Base-by-base conservation (phyloP, 257 asterid species). In the Penstemon eatonii region DNA sequence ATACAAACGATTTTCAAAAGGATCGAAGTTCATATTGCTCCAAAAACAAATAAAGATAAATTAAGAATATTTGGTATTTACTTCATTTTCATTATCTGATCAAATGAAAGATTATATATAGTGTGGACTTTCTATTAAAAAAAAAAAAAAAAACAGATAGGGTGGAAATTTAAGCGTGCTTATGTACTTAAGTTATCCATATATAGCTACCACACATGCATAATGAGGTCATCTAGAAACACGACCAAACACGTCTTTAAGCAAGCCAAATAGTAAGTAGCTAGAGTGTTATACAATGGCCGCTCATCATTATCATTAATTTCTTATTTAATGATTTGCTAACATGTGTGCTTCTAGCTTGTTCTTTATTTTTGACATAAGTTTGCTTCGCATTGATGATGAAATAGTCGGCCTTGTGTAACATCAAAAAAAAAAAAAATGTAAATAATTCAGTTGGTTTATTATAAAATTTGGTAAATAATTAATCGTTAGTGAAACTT, bases 171-270 rank as follows among this genome's bases (percentile, higher is more conserved):
- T 25, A 25, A 25, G 33, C 33, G 33, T 25, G 33, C 33, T 25
- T 1, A 25, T 25, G 33, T 25, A 25, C 33, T n/a, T 25, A 7
- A 3, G 7, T 39, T 61, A n/a, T 63, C 56, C 19, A 13, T 54
- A 43, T 3, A 10, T 18, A 7, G 3, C 8, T 5, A 41, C 25
- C 50, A 70, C 71, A 71, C 75, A 72, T 76, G 77, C 74, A 39
- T 12, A 15, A 50, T 76, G 81, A 76, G 71, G 74, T 76, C 77
- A 76, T 61, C 33, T 46, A 43, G 38, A 66, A 65, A 53, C 5
- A n/a, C 60, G 59, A 55, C 68, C 68, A 72, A 61, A 51, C 42
- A 44, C 73, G 61, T 67, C 50, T 68, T 41, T 41, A 43, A 25
- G 33, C 33, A 25, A 25, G 33, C 33, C 33, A 25, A 25, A 25